These are phyloP conservation scores for Fusarium scirpi DNA, from an alignment of 2,329 filamentous ascomycete species.

Conservation along the genomic window DNA sequence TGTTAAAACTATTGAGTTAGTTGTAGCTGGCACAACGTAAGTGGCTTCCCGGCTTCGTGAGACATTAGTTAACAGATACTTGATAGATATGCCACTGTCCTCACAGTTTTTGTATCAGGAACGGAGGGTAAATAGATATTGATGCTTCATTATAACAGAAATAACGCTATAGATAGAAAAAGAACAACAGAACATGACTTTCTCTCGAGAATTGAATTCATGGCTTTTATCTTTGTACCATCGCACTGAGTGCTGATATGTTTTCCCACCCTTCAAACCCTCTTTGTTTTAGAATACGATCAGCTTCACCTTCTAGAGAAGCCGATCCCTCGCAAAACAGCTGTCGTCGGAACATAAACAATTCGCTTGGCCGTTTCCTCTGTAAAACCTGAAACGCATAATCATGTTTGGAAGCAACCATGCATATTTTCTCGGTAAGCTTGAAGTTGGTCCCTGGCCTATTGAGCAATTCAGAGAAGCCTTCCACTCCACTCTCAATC, in stretches of 20 bases:
- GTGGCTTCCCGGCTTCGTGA: accelerated
- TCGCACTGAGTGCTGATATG: no score
- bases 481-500: neutral
- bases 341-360: neutral
- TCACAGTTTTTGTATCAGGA: conserved; percentile 6
- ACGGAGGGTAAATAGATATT: neutral
- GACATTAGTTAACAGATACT: accelerated
- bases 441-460: neutral
- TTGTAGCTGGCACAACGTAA: conserved; percentile 8
- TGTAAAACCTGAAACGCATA: accelerated
- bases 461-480: neutral
- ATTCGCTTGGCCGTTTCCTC: neutral
- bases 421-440: neutral
- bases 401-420: neutral
- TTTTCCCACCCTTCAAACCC: no score
- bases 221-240: no score
- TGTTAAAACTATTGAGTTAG: neutral
- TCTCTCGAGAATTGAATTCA: no score
- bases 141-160: no score
- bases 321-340: no score
- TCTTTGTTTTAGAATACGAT: no score
- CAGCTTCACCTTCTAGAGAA: no score
- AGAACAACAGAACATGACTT: no score
- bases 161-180: no score
- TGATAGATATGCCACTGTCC: conserved; percentile 8